Evolutionary conservation across 2,329 filamentous ascomycete genomes (phyloP).

Genomic region (Dichotomopilus funicola): DNA sequence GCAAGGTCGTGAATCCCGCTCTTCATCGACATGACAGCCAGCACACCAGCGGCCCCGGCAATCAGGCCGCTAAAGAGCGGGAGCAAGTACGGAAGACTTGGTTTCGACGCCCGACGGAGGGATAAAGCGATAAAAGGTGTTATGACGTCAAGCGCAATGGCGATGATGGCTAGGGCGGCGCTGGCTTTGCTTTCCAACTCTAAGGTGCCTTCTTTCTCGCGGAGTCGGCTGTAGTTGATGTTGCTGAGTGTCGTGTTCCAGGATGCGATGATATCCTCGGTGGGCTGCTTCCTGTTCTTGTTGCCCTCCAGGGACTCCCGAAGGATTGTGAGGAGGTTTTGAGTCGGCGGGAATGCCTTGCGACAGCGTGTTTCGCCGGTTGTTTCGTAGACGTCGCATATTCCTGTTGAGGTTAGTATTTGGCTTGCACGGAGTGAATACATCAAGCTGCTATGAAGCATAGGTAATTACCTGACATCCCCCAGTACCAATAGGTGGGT

Average conservation of each 20-base stretch:
- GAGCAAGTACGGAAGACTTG: background rate
- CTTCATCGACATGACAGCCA: constrained; percentile 7
- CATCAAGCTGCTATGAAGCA: no score
- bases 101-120: background rate
- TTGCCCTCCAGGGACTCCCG: constrained; percentile 6
- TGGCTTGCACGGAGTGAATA: background rate
- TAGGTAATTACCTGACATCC: constrained; percentile 3
- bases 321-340: constrained; percentile 7
- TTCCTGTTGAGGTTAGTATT: background rate
- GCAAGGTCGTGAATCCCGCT: constrained; percentile 9
- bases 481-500: constrained; percentile 1
- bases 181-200: constrained; percentile 5
- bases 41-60: constrained; percentile 2
- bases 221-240: background rate
- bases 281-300: background rate
- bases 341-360: constrained; percentile 5
- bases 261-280: background rate
- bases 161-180: constrained; percentile 8
- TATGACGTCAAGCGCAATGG: background rate
- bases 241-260: constrained; percentile 12
- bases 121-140: background rate
- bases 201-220: constrained; percentile 3
- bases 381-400: background rate
- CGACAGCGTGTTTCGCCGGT: background rate
- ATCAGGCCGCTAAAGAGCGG: constrained; percentile 4